A percentile compares a stretch with the other conserved stretches of the same genome.
Evolutionary conservation across 2,329 filamentous ascomycete species (phyloP).

Genomic region (Juglanconis oblonga): DNA sequence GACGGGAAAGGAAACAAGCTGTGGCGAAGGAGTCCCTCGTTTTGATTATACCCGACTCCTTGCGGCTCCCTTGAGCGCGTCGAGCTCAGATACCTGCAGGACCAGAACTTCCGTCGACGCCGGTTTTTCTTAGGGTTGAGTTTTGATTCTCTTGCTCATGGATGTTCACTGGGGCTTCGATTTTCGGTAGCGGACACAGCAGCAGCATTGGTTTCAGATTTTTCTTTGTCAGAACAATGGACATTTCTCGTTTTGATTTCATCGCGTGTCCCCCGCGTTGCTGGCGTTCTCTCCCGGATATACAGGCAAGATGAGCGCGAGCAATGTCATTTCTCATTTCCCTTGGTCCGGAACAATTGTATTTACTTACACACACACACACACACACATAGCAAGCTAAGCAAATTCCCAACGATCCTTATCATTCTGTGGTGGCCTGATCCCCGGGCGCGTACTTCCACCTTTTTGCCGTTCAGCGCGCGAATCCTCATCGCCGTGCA

Average conservation of each 20-base stretch:
- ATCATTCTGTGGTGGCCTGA: constrained; percentile 5
- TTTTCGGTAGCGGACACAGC: background rate
- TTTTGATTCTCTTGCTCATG: background rate
- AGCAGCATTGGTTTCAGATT: background rate
- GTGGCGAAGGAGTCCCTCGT: constrained; percentile 2
- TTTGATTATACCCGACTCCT: constrained; percentile 14
- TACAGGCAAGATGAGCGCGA: background rate
- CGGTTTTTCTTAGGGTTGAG: background rate
- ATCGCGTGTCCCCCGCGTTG: background rate
- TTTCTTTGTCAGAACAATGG: background rate
- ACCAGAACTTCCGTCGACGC: background rate
- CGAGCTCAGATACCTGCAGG: background rate
- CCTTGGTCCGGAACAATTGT: background rate
- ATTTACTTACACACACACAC: background rate
- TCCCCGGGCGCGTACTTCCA: background rate
- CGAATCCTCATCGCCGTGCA: constrained; percentile 13
- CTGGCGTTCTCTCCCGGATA: background rate
- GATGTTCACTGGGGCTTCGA: background rate
- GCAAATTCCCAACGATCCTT: constrained; percentile 5
- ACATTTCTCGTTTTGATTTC: background rate
- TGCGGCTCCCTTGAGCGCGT: background rate
- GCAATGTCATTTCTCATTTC: background rate
- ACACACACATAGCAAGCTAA: constrained; percentile 3
- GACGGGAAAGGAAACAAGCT: background rate
- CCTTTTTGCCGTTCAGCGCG: background rate